These are phyloP conservation scores for Physocladia obscura DNA, from an alignment of 192 early-diverging fungal genomes.

Conservation along the genomic window DNA sequence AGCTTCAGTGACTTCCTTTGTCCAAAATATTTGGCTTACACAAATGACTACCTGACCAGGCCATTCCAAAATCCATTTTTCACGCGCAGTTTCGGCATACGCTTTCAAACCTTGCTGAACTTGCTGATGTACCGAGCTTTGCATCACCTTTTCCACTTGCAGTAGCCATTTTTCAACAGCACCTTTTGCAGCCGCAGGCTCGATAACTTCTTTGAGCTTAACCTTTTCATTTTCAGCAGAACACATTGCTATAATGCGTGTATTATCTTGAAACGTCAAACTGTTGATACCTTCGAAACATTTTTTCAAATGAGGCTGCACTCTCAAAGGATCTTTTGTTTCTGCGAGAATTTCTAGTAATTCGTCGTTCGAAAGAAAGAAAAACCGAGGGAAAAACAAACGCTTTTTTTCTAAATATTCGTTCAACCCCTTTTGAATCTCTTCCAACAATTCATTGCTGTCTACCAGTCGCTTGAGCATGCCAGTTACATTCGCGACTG, in stretches of 20 bases:
- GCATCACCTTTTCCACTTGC: conserved; percentile 65
- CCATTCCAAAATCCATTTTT: conserved; percentile 61
- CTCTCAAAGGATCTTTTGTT: conserved; percentile 59
- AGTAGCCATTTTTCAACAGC: conserved; percentile 62
- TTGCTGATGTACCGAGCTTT: conserved; percentile 56
- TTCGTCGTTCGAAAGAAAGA: conserved; percentile 65
- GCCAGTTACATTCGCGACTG: conserved; percentile 41
- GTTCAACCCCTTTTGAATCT: conserved; percentile 63
- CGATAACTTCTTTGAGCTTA: conserved; percentile 61
- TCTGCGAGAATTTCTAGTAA: conserved; percentile 61
- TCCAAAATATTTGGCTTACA: conserved; percentile 64
- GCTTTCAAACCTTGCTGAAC: conserved; percentile 53
- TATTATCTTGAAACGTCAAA: conserved; percentile 58
- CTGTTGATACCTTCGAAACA: conserved; percentile 63
- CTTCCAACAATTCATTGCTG: conserved; percentile 57
- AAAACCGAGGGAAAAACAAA: conserved; percentile 63
- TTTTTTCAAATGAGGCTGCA: conserved; percentile 63
- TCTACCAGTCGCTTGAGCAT: conserved; percentile 46
- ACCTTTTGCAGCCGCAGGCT: conserved; percentile 58
- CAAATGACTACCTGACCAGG: conserved; percentile 61
- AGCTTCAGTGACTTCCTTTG: conserved; percentile 56
- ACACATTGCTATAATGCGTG: conserved; percentile 63
- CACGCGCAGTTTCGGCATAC: conserved; percentile 49
- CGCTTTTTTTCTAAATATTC: conserved; percentile 66
- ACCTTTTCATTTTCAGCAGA: conserved; percentile 61